Base-by-base conservation (phyloP, 495 filamentous ascomycete genomes). In the Lophium mytilinum region DNA sequence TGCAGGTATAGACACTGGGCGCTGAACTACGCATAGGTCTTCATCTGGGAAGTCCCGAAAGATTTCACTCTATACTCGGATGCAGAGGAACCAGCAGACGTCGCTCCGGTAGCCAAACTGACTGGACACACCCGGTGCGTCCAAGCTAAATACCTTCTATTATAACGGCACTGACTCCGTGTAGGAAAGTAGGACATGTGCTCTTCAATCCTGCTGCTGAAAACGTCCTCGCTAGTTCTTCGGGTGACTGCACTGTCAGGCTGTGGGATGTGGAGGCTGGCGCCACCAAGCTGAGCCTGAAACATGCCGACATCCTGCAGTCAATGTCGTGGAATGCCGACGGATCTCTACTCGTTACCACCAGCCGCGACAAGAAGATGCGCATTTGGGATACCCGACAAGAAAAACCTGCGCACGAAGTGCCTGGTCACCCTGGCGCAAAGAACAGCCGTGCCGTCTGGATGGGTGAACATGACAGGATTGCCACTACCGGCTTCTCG, bases 161-260 rank as follows among this genome's bases (percentile, higher is more conserved):
- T 30, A n/a, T 34, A 15, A 2, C 15, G 35, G 9, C 19, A 24
- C 62, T 74, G 59, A 74, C 53, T 48, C 12, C 53, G 19, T 57
- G 56, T 64, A 92, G 90, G 65, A 98, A 98, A 71, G 84, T 97
- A 58, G 93, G 93, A 33, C 94, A 98, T 72, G 91, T 97, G 58
- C 80, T 96, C 50, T 98, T 97, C 78, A 96, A 98, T 73, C 92
- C 94, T 47, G 85, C 92, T 30, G 94, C 94, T 52, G 91, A 95
- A 66, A 94, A 93, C 69, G 85, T 98, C 63, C 86, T 98, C 30
- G 93, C 93, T 59, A 95, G 91, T 48, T 85, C 90, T 37, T 97
- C 94, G 3, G 94, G 93, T 58, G 94, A 98, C 70, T 88, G 88
- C 69, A 92, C 90, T 14, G 82, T 97, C 71, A 97, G 96, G 72